phyloP scores from a whole-genome alignment of 345 rosid genomes.

The Iberis pinnata region DNA sequence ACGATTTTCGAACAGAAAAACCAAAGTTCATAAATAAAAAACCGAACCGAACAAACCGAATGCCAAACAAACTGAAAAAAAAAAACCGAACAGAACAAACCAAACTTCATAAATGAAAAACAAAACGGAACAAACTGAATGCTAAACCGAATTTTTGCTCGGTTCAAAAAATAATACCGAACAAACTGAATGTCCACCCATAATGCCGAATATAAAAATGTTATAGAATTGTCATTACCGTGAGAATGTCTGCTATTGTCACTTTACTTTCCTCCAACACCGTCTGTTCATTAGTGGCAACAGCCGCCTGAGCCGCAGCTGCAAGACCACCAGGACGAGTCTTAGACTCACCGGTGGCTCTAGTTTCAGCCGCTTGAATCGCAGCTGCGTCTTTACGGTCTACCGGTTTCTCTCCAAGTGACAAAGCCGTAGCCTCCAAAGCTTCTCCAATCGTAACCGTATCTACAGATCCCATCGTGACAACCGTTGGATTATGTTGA shows the following conservation, averaged over 20 bases:
- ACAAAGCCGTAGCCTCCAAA: constrained; percentile 39
- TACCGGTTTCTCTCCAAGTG: constrained; percentile 43
- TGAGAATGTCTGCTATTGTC: constrained; percentile 35
- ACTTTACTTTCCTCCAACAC: constrained; percentile 30
- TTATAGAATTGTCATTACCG: constrained; percentile 31
- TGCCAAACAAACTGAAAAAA: too few relatives aligned
- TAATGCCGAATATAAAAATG: too few relatives aligned
- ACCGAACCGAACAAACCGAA: too few relatives aligned
- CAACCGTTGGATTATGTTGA: constrained; percentile 13
- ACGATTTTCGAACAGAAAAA: too few relatives aligned
- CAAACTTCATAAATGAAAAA: too few relatives aligned
- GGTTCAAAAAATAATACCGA: too few relatives aligned
- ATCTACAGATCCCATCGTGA: constrained; percentile 12
- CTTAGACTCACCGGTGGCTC: constrained; percentile 32
- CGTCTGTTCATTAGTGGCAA: constrained; percentile 27
- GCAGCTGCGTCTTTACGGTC: constrained; percentile 51
- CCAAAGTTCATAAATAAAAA: too few relatives aligned
- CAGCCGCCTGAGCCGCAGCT: constrained; percentile 44
- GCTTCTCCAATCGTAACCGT: constrained; percentile 49
- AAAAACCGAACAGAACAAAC: too few relatives aligned
- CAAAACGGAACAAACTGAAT: too few relatives aligned
- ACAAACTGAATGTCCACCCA: too few relatives aligned
- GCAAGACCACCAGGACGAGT: constrained; percentile 36
- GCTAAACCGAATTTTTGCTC: too few relatives aligned
- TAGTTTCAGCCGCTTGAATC: constrained; percentile 45